Conservation (phyloP, 1,139 yeast species). For the Zygosaccharomyces sapae region DNA sequence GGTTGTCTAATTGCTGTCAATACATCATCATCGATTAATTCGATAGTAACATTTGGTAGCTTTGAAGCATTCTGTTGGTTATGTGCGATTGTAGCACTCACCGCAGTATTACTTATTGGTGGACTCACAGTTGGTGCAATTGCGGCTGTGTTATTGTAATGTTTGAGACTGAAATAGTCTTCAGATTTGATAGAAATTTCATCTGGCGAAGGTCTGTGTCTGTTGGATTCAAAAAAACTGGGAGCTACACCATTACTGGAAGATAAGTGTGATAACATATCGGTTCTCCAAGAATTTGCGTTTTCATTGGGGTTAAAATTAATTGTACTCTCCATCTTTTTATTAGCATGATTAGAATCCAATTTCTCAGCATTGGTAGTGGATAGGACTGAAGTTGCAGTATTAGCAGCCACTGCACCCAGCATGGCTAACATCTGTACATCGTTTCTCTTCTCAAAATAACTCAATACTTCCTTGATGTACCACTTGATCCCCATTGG, state of each 20-base stretch:
- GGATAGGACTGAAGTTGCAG: slow-evolving; percentile 15
- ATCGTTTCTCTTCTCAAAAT: slow-evolving; percentile 62
- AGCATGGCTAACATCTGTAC: slow-evolving; percentile 89
- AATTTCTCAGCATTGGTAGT: slow-evolving; percentile 1
- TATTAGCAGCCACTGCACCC: slow-evolving; percentile 52
- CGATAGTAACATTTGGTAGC: slow-evolving; percentile 46
- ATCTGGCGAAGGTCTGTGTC: slow-evolving; percentile 16
- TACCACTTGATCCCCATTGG: slow-evolving; percentile 78
- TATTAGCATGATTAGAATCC: background rate
- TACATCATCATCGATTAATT: slow-evolving; percentile 52
- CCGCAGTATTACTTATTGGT: slow-evolving; percentile 8
- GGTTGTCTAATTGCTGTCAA: slow-evolving; percentile 52
- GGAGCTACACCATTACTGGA: slow-evolving; percentile 13
- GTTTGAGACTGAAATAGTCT: slow-evolving; percentile 25
- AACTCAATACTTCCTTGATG: slow-evolving; percentile 56
- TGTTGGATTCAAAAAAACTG: slow-evolving; percentile 8
- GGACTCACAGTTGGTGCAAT: slow-evolving; percentile 8
- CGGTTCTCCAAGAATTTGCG: slow-evolving; percentile 12
- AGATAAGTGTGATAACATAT: slow-evolving; percentile 19
- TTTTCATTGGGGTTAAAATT: slow-evolving; percentile 18
- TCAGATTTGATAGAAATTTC: slow-evolving; percentile 25
- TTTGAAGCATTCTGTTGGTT: slow-evolving; percentile 16
- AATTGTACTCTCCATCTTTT: slow-evolving; percentile 19
- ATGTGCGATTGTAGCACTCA: slow-evolving; percentile 5
- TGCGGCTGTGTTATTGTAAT: slow-evolving; percentile 8